Evolutionary conservation across 176 grass and related monocot species (phyloP), one percentile per base, ranked within the genome.

Genomic region (Microstegium vimineum): DNA sequence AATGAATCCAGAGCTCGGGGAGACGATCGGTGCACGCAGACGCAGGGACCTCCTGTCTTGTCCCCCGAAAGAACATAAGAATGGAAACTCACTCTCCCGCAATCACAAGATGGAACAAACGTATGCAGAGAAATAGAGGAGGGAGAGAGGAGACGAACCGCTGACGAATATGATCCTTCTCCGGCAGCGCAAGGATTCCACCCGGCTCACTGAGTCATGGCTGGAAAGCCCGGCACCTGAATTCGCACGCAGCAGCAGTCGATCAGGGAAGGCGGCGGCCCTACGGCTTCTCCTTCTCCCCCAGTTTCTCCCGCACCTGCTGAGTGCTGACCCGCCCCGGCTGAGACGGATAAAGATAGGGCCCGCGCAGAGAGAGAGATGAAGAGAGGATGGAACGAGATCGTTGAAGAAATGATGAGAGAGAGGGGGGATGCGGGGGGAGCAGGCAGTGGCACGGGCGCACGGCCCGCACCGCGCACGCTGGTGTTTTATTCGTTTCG

Each of bases 331-430:
- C 22, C 45, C 23, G 40, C 63, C 30, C 20, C 10, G 9, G 74
- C 43, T 20, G 59, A 61, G 87, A 8, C 54, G 42, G 87, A 89
- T 85, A 89, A 81, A 85, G 82, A 75, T 62, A 66, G 82, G 77
- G 71, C 42, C n/a, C 28, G 61, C 1, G 42, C 42, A 1, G 38
- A 17, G 76, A 32, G 74, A 15, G 10, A 11, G 52, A 52, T 37
- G 8, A 7, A 23, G 51, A 60, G 20, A 40, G 26, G 51, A 18
- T 11, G 3, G 83, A 61, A 28, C 22, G 81, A 69, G 37, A 32
- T 71, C 71, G 77, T 28, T 41, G 87, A 71, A 81, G 82, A 45
- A 77, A 81, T 81, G 71, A 89, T 81, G 82, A 26, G 52, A 6
- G 47, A 20, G n/a, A 13, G 60, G 42, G 31, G 8, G 31, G 14